Base-by-base conservation (phyloP, 306 rosid species). In the Elaeagnus macrophylla region DNA sequence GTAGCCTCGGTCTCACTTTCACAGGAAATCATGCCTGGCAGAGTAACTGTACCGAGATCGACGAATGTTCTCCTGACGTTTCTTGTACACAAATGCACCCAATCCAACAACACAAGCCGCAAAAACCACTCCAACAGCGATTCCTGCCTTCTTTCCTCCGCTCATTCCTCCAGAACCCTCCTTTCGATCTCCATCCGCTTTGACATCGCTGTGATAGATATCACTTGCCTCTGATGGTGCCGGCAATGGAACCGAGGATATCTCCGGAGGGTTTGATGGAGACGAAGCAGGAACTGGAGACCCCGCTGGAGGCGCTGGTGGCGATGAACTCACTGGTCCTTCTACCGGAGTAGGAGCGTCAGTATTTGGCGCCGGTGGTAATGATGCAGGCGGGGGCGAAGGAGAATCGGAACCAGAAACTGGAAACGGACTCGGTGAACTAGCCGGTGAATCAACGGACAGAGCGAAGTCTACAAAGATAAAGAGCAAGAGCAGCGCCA, bases 51-150 rank as follows among this genome's bases (percentile, higher is more conserved):
- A 78, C 66, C 72, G 77, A 66, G 88, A 54, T 51, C 94, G 79
- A 41, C 75, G 84, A 52, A 89, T 20, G 77, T 83, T 89, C 48
- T 79, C 74, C 59, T 69, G 79, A 9, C 95, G 86, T 70, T 77
- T 82, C 85, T 81, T 89, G 80, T 76, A 85, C 62, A 79, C 81
- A 44, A 85, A 2, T 3, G 74, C 95, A 48, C 75, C 95, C 18
- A 83, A 6, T 36, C 75, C 76, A 0, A 81, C 66, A 35, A 79
- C 53, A 17, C 67, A 54, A 36, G 20, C 86, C 7, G 77, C 89
- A 0, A 62, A 51, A 6, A 85, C 52, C 25, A 83, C 83, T 75
- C 87, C 94, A 10, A 81, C 11, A 41, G 69, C 89, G 56, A 89
- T 57, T 25, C 89, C 97, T 1, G 74, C 95, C 66, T 89, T 85